These are phyloP conservation scores for Desmodesmus armatus DNA, from an alignment of 139 green algal species.

Conservation along the genomic window DNA sequence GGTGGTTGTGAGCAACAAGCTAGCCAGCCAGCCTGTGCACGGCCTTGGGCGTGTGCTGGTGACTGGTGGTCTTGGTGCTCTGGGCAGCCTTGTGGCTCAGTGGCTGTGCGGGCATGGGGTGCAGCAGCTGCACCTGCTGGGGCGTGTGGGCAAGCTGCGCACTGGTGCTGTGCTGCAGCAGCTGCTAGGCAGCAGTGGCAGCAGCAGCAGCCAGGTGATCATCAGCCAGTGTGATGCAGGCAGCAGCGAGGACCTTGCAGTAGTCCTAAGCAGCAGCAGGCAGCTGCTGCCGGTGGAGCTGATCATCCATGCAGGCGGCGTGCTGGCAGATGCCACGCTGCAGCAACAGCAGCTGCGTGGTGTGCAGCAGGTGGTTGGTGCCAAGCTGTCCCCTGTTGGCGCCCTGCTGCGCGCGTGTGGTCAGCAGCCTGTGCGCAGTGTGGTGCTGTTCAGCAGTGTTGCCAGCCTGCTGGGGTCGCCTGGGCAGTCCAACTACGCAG, in stretches of 20 bases:
- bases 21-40: neutral
- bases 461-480: conserved; percentile 73
- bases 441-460: conserved; percentile 75
- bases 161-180: conserved; percentile 43
- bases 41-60: conserved; percentile 59
- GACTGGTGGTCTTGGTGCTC: conserved; percentile 76
- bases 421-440: conserved; percentile 46
- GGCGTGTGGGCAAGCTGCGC: conserved; percentile 49
- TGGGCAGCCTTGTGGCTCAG: conserved; percentile 69
- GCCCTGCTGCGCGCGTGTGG: neutral
- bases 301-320: conserved; percentile 12
- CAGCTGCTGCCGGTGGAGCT: neutral
- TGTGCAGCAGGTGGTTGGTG: conserved; percentile 54
- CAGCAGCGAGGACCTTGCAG: conserved; percentile 26
- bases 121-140: conserved; percentile 62
- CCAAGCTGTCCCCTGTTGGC: conserved; percentile 58
- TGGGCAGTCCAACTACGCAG: conserved; percentile 79
- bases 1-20: conserved; percentile 69
- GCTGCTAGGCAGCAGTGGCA: neutral
- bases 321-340: conserved; percentile 68
- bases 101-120: conserved; percentile 65
- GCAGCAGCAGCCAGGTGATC: conserved; percentile 33
- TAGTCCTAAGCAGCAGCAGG: conserved; percentile 2
- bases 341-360: conserved; percentile 52
- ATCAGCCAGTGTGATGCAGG: conserved; percentile 46